Evolutionary conservation across 2,329 filamentous ascomycete species (phyloP), one percentile per base, ranked within the genome.

Genomic region (Colletotrichum echinochloae): DNA sequence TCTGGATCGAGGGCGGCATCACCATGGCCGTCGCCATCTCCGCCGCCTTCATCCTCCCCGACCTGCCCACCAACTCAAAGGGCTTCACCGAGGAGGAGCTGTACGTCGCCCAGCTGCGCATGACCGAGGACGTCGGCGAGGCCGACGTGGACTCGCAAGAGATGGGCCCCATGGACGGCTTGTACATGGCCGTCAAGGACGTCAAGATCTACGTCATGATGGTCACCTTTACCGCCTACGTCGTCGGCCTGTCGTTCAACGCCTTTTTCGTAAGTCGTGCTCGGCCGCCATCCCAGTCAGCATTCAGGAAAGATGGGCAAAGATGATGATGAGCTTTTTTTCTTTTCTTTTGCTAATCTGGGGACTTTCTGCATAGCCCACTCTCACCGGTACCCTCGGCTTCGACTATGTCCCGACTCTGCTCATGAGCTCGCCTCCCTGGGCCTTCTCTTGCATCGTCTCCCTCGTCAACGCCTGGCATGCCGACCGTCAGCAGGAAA

Each of bases 181-280:
- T 89, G 37, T 80, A 86, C 62, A 87, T 91, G 84, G 87, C 88
- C 0, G 75, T 90, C 60, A 88, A 87, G 77, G 89, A 91, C 72
- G 20, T 80, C 73, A 91, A 90, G 81, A 88, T 90, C 72, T 91
- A 90, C 75, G 75, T 91, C 70, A 87, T 91, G 86, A 90, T 89
- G 84, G 65, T 90, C 8, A 88, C 87, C 1, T 87, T 90, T 67
- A 88, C 87, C 3, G 86, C 88, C 4, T 90, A 90, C 71, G 87
- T 90, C 9, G 83, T 90, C 7, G 88, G 88, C 3, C 77, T 84
- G 48, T 86, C 87, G 0, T 89, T 89, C 77, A 89, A 89, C 73
- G 86, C 86, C 49, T 90, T 88, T 77, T 89, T 89, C 78, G 81
- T 83, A 75, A 77, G 80, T 80, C 2, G 11, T 33, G 7, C 14